These are phyloP conservation scores for Trifolium pratense DNA, from an alignment of 306 rosid genomes.

Conservation along the genomic window DNA sequence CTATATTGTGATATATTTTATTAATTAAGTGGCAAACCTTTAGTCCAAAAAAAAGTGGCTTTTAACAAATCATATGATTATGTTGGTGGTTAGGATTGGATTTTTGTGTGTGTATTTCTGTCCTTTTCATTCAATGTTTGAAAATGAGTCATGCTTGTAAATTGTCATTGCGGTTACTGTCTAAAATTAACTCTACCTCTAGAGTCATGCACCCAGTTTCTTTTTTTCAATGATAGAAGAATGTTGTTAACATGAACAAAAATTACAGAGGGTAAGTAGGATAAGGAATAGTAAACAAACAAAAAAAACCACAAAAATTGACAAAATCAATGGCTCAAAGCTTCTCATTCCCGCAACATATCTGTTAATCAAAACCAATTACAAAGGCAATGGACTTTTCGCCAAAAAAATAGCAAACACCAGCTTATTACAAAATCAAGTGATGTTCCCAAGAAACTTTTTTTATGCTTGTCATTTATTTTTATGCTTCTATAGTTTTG, in stretches of 20 bases:
- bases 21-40: conserved; percentile 21
- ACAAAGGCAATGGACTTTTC: neutral
- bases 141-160: conserved; percentile 27
- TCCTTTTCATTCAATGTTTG: neutral
- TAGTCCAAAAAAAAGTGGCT: too few species aligned
- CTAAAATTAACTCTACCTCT: neutral
- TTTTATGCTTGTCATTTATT: too few species aligned
- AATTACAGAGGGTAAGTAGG: too few species aligned
- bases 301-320: neutral
- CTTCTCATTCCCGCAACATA: neutral
- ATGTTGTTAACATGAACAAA: neutral
- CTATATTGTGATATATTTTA: conserved; percentile 20
- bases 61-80: conserved; percentile 19
- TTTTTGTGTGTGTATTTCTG: conserved; percentile 27
- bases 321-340: neutral
- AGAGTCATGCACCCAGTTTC: neutral
- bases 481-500: conserved; percentile 4
- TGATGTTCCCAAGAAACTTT: neutral
- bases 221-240: neutral
- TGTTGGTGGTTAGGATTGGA: conserved; percentile 35
- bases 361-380: neutral
- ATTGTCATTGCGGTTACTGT: neutral
- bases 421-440: neutral
- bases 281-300: neutral
- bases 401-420: neutral